Conservation (phyloP, 2,329 filamentous ascomycete genomes). For the Diaporthe nobilis region DNA sequence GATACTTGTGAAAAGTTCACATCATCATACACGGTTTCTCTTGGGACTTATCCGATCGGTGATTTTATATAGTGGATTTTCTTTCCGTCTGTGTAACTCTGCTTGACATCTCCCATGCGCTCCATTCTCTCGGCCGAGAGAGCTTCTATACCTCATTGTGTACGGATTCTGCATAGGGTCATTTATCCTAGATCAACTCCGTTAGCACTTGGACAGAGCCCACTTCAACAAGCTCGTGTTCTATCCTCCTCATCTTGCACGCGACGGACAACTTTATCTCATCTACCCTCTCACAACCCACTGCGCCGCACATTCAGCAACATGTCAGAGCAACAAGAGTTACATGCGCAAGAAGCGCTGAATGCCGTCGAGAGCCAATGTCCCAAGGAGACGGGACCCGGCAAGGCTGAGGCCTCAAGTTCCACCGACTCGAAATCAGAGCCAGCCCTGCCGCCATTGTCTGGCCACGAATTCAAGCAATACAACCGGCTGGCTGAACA, state of each 20-base stretch:
- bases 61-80: too few species aligned
- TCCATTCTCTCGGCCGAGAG: slow-evolving; percentile 23
- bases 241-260: background rate
- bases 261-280: background rate
- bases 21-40: background rate
- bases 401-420: slow-evolving; percentile 5
- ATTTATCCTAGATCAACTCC: background rate
- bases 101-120: background rate
- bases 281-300: background rate
- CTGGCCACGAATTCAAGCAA: slow-evolving; percentile 73
- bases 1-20: background rate
- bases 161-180: background rate
- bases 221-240: background rate
- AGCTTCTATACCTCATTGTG: background rate
- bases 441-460: slow-evolving; percentile 70
- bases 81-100: background rate
- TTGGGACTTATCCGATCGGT: background rate
- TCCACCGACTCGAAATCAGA: slow-evolving; percentile 26
- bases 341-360: background rate
- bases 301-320: background rate
- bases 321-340: background rate
- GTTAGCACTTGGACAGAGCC: background rate
- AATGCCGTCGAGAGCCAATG: background rate
- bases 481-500: slow-evolving; percentile 82
- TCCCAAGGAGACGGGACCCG: background rate